Base-by-base conservation (phyloP, 345 rosid genomes). In the Eutrema japonicum region DNA sequence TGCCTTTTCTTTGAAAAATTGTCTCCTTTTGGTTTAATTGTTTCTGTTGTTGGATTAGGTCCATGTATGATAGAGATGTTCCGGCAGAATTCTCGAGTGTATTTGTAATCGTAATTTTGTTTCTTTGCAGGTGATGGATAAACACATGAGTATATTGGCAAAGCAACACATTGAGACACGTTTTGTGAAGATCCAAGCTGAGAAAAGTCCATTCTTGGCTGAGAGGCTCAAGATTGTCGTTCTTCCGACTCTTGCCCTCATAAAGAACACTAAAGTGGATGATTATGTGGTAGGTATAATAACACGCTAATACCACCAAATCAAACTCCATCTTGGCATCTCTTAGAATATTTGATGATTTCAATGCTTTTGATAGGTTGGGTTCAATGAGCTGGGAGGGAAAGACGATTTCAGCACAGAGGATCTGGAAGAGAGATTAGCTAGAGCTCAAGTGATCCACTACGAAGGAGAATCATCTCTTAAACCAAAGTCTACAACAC, bases 261-360 rank as follows among this genome's bases (percentile, higher is more conserved):
- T 96, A 10, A 96, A 90, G 86, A 92, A 90, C 77, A 89, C 98
- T 57, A 96, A 92, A 89, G 97, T 96, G 26, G 99, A 96, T 78
- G 95, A 96, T 71, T 96, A 92, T 69, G 96, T 92, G 98, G 98
- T 95, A 77, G 98, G 96, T 92, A 77, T 42, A 85, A 3, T 58
- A 7, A 49, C 64, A 12, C 4, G 43, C 37, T 41, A 18, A 52
- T 35, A 8, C 30, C 13, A 8, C 30, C 13, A 0, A 47, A 46
- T 2, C 13, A 38, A 13, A 32, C 6, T 10, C 33, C 72, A 53
- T 60, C 22, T 47, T 74, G 10, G n/a, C 3, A 45, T 33, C 8
- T 35, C 8, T 61, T 30, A 30, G 47, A 27, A 5, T 61, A 1
- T 42, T 27, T 33, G 47, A 35, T 68, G 59, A 13, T 16, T 27